Evolutionary conservation across 306 rosid species (phyloP), one percentile per base, ranked within the genome.

Genomic region (Dicorynia guianensis): DNA sequence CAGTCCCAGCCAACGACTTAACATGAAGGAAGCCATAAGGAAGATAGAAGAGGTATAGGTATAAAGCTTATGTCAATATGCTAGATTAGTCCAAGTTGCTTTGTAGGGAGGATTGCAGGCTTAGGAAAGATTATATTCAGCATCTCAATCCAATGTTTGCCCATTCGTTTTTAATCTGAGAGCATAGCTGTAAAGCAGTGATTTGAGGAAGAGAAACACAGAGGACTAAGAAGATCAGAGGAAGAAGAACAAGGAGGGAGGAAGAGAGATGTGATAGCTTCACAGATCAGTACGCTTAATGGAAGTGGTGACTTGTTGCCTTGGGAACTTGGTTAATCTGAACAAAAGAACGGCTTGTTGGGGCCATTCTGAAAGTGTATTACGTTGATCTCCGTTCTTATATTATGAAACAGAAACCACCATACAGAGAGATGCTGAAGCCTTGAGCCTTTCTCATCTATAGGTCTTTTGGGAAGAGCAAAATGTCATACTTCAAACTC

Each of bases 1-100:
- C 50, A 65, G 82, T 53, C 89, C 97, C 0, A 82, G 82, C 3
- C 84, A 63, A 75, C 87, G 99, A 73, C 74, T 85, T 5, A 81
- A 58, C 15, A 62, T 92, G 76, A 83, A 67, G 81, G 97, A 95
- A 82, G 97, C 96, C 63, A 87, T 89, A 85, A 82, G 83, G 58
- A 83, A 89, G 96, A 90, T 95, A 86, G 90, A 83, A 39, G 90
- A 85, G 58, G 79, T 89, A 44, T 68, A 75, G 42, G 69, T 50
- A 58, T 86, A 36, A 86, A 60, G 53, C 17, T 38, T 34, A 12
- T 43, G 61, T 40, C 44, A 57, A 59, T 82, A 56, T 58, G 55
- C 56, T 83, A 71, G 76, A 68, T 75, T 71, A 68, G 76, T 50
- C 60, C 74, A 39, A 60, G 63, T 67, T 49, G 46, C 34, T 44